Evolutionary conservation across 306 rosid genomes (phyloP), one percentile per base, ranked within the genome.

Genomic region (Sechiopsis laciniata): DNA sequence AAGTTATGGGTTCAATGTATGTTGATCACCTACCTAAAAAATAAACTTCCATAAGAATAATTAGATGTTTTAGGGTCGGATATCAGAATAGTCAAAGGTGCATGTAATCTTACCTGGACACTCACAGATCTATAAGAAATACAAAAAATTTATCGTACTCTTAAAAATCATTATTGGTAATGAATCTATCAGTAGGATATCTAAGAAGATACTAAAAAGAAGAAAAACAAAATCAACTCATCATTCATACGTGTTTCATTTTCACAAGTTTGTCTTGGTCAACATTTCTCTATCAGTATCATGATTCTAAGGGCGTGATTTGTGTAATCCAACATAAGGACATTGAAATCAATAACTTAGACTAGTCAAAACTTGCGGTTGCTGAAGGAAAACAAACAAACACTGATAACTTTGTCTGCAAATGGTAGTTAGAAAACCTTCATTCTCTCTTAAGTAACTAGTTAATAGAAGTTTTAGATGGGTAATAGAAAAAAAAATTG

Each of bases 251-350:
- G 48, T 62, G 26, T 24, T 60, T 60, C 19, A 26, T 4, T 26
- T 14, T 60, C 10, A 24, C 42, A 14, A 26, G n/a, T 17, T 4
- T 10, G 71, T 42, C 54, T 11, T 37, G 8, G 19, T 46, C 54
- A 0, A 67, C 72, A 46, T 46, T 45, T 67, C 56, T 6, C 72
- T 67, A 21, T 67, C 72, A 67, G 37, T 67, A 46, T 45, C 40
- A 20, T 45, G 22, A 19, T 12, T 46, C 37, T 21, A 67, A 32
- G 5, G 52, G 9, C 26, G 15, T 64, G 71, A n/a, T 64, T 37
- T 64, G 26, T n/a, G 26, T n/a, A 64, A 6, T 64, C 71, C 71
- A 40, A 64, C 71, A 37, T 2, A 37, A 64, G 26, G 40, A 8
- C 24, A 16, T 9, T 35, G 22, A 63, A 63, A 37, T 64, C 48